Percentiles rank a stretch among this genome's conserved stretches.
These are phyloP conservation scores for Flaveria bidentis DNA, from an alignment of 129 eudicot species.

Conservation along the genomic window DNA sequence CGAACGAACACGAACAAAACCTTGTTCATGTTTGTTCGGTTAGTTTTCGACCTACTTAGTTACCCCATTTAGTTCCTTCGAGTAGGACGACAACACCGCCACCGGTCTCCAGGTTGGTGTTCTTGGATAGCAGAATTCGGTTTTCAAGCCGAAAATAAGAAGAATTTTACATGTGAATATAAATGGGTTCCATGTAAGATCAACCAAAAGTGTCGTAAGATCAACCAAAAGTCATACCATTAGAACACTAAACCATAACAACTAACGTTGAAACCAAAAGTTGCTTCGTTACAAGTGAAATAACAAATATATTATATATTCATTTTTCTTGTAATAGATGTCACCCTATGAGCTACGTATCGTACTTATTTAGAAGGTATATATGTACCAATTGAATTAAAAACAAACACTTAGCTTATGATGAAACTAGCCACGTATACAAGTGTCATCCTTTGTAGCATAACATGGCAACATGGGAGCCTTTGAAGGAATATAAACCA, in stretches of 20 bases:
- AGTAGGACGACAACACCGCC: no score
- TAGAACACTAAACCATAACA: background rate
- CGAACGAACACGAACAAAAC: no score
- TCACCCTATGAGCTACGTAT: background rate
- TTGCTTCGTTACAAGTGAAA: background rate
- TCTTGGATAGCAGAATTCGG: no score
- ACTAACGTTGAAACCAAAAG: background rate
- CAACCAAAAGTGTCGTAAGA: no score
- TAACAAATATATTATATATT: background rate
- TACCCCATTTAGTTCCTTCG: no score
- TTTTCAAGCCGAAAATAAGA: no score
- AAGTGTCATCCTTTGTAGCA: slow-evolving; percentile 27
- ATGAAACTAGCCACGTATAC: slow-evolving; percentile 31
- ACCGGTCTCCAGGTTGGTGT: no score
- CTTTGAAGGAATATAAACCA: slow-evolving; percentile 37
- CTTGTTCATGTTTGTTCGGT: no score
- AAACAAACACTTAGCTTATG: slow-evolving; percentile 14
- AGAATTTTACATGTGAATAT: no score
- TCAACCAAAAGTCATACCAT: no score
- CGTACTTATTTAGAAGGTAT: background rate
- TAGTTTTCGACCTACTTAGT: no score
- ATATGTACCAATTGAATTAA: slow-evolving; percentile 3
- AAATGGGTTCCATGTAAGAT: no score
- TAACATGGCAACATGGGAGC: slow-evolving; percentile 45
- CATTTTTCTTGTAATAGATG: background rate